A percentile compares a stretch with the other conserved stretches of the same genome.
Evolutionary conservation across 1,139 yeast genomes (phyloP).

Genomic region (Pneumocystis murina): DNA sequence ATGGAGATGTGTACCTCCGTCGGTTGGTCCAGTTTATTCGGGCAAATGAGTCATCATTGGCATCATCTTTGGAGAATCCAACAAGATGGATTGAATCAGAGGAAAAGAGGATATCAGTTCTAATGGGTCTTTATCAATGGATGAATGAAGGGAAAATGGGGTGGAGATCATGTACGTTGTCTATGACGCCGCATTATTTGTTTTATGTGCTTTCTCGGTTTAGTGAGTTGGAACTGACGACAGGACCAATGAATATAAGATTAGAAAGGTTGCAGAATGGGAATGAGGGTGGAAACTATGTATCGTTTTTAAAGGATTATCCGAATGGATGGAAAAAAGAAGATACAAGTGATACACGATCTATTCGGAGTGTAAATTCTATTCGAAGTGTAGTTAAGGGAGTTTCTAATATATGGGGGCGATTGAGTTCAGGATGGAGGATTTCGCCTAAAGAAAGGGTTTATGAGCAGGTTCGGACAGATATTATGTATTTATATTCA

Average conservation of each 20-base stretch:
- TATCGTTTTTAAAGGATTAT: conserved; percentile 31
- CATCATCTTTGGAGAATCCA: conserved; percentile 23
- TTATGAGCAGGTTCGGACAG: conserved; percentile 28
- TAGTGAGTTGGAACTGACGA: conserved; percentile 38
- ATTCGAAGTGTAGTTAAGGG: conserved; percentile 40
- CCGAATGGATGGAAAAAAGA: conserved; percentile 35
- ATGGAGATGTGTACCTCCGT: conserved; percentile 28
- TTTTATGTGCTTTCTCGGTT: conserved; percentile 46
- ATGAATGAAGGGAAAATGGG: conserved; percentile 29
- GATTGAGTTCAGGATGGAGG: conserved; percentile 21
- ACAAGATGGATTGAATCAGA: conserved; percentile 16
- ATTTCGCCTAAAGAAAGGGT: conserved; percentile 31
- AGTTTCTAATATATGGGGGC: conserved; percentile 28
- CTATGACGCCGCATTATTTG: conserved; percentile 47
- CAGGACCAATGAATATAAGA: conserved; percentile 50
- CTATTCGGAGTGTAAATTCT: conserved; percentile 48
- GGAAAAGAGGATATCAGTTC: conserved; percentile 23
- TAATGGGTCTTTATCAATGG: conserved; percentile 30
- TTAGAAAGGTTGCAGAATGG: conserved; percentile 40
- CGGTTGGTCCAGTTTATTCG: conserved; percentile 27
- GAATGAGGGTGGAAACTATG: conserved; percentile 28
- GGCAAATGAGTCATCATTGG: conserved; percentile 28
- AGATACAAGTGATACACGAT: conserved; percentile 39
- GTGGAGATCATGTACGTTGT: conserved; percentile 40
- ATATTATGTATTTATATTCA: conserved; percentile 44